phyloP scores from a whole-genome alignment of 2,329 filamentous ascomycete genomes.

The Nemania diffusa region DNA sequence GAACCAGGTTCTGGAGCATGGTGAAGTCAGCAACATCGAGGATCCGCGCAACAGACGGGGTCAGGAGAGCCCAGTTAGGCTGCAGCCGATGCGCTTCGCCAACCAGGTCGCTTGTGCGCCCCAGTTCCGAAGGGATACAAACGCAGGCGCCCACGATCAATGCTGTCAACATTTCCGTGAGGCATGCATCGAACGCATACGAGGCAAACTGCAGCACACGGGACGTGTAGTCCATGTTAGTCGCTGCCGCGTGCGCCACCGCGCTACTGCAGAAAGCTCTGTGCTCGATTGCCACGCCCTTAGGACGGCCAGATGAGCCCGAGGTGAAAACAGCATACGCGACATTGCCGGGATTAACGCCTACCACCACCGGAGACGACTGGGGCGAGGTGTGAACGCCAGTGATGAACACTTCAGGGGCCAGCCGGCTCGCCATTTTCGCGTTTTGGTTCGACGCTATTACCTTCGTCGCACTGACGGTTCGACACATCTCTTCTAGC shows the following conservation, averaged over 20 bases:
- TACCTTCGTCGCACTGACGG: slow-evolving; percentile 32
- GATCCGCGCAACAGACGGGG: slow-evolving; percentile 40
- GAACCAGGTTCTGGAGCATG: slow-evolving; percentile 36
- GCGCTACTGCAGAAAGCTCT: slow-evolving; percentile 11
- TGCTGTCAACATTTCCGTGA: slow-evolving; percentile 53
- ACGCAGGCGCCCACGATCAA: slow-evolving; percentile 52
- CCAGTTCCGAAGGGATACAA: slow-evolving; percentile 53
- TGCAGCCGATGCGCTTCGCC: slow-evolving; percentile 36
- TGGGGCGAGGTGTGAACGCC: neutral
- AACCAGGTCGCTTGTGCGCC: slow-evolving; percentile 49
- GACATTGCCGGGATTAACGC: slow-evolving; percentile 20
- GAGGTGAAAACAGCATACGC: slow-evolving; percentile 59
- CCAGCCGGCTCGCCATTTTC: neutral
- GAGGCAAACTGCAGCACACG: slow-evolving; percentile 43
- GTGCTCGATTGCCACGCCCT: slow-evolving; percentile 54
- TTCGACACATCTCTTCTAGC: slow-evolving; percentile 20
- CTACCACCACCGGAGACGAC: neutral
- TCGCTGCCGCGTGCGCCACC: slow-evolving; percentile 1
- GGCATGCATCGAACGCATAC: slow-evolving; percentile 54
- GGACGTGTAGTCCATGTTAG: slow-evolving; percentile 17
- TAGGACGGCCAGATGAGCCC: slow-evolving; percentile 58
- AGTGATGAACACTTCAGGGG: slow-evolving; percentile 10
- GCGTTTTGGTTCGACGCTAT: slow-evolving; percentile 1
- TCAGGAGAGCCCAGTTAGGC: slow-evolving; percentile 39
- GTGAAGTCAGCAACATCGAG: slow-evolving; percentile 38